Base-by-base conservation (phyloP, 495 filamentous ascomycete species). In the Aspergillus wentii region DNA sequence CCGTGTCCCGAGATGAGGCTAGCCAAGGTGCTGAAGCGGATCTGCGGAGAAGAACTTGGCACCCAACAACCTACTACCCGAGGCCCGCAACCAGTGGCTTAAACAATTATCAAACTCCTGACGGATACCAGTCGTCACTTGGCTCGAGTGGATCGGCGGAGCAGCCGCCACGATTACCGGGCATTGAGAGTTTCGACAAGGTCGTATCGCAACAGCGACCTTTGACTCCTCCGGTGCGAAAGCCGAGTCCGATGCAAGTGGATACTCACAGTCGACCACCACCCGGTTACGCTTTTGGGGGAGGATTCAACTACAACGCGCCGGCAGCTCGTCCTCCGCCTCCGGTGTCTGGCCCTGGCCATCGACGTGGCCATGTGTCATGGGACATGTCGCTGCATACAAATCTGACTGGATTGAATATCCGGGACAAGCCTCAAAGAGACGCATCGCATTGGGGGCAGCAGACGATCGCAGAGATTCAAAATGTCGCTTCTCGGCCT, bases 161-260 rank as follows among this genome's bases (percentile, higher is more conserved):
- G 16, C 75, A 76, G 48, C 57, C 64, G 19, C 63, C 83, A 14
- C 79, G 86, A 18, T 64, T 95, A 17, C 89, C 89, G 0, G 88
- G 89, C 6, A 95, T 95, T 46, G 87, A 92, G 52, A 91, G 86
- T 23, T 94, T 95, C 44, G 88, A 90, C 53, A 79, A 83, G 32
- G 70, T 83, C 5, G 51, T 70, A 17, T 59, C 59, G 4, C 78
- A 77, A 5, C 64, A 72, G 20, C 74, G 76, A 26, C 74, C 80
- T 5, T 51, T 71, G 23, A 73, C 85, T 3, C 83, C 87, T 4
- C 74, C 80, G 3, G 69, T 75, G 7, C 77, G 80, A 19, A 69
- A 74, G 37, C 61, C 74, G 0, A 85, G 80, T 36, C 82, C 84
- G 1, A 86, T 86, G 82, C 70, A 80, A 48, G 59, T 85, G 27